phyloP scores from a whole-genome alignment of 352 stramenopile species.

The Pythium phragmitis region DNA sequence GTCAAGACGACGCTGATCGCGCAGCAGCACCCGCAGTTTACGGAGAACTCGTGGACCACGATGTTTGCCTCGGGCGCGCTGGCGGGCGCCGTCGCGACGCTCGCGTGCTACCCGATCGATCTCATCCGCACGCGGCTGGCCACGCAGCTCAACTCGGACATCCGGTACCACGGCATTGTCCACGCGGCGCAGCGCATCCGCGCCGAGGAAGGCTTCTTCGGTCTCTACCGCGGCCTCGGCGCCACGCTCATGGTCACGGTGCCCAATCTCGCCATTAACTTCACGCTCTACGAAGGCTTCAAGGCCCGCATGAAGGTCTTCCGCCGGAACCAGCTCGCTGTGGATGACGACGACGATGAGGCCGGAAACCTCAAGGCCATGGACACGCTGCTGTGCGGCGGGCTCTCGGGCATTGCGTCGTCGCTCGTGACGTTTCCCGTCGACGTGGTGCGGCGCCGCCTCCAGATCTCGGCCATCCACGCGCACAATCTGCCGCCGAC shows the following conservation, averaged over 20 bases:
- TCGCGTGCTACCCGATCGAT: constrained; percentile 96
- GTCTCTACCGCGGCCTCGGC: constrained; percentile 92
- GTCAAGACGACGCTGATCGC: constrained; percentile 77
- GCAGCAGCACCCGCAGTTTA: constrained; percentile 62
- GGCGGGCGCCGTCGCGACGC: constrained; percentile 68
- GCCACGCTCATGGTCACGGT: constrained; percentile 95
- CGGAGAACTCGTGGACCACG: constrained; percentile 69
- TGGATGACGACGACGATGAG: constrained; percentile 26
- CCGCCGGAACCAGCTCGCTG: constrained; percentile 41
- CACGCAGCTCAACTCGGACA: constrained; percentile 91
- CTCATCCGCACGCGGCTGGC: constrained; percentile 94
- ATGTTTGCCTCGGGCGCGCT: constrained; percentile 76
- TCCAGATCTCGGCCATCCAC: constrained; percentile 94
- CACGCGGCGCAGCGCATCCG: constrained; percentile 94
- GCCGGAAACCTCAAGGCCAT: constrained; percentile 45
- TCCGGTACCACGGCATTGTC: constrained; percentile 88
- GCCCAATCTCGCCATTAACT: constrained; percentile 96
- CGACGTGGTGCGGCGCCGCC: constrained; percentile 91
- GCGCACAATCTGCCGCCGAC: constrained; percentile 71
- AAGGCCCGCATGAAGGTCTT: constrained; percentile 90
- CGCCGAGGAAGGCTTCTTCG: constrained; percentile 81
- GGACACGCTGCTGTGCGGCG: constrained; percentile 91
- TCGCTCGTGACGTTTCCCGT: constrained; percentile 95
- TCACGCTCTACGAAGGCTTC: constrained; percentile 93
- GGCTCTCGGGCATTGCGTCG: constrained; percentile 87